Percentiles rank a stretch among this genome's conserved stretches.
phyloP scores from a whole-genome alignment of 768 basidiomycete species.

The Tylopilus cervinicoccineus region DNA sequence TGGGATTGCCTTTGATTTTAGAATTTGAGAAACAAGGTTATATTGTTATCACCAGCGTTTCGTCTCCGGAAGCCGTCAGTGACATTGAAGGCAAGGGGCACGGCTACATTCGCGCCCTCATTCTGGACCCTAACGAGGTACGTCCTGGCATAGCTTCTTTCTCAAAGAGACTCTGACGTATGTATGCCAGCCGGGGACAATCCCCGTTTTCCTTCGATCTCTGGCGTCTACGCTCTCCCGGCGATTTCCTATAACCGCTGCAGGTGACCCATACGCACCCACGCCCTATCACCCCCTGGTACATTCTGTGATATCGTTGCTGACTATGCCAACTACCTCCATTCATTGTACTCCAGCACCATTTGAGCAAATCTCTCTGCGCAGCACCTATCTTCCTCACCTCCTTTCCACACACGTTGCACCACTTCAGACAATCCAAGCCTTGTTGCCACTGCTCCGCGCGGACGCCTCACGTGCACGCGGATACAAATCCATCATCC shows the following conservation, averaged over 20 bases:
- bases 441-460: conserved; percentile 72
- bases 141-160: conserved; percentile 8
- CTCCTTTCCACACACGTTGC: conserved; percentile 71
- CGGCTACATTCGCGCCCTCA: conserved; percentile 78
- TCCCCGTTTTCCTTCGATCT: conserved; percentile 76
- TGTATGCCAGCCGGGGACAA: conserved; percentile 55
- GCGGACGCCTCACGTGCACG: conserved; percentile 53
- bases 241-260: conserved; percentile 71
- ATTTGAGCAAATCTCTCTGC: conserved; percentile 65
- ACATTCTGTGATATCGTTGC: conserved; percentile 73
- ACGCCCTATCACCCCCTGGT: conserved; percentile 66
- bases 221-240: conserved; percentile 76
- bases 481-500: conserved; percentile 47
- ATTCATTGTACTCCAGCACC: conserved; percentile 46
- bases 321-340: conserved; percentile 50
- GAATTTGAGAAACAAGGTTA: conserved; percentile 77
- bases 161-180: conserved; percentile 1
- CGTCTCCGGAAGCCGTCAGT: conserved; percentile 60
- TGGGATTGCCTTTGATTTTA: conserved; percentile 66
- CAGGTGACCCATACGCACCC: conserved; percentile 78
- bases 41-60: conserved; percentile 78
- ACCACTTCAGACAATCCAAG: conserved; percentile 73
- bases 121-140: conserved; percentile 78
- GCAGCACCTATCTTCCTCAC: conserved; percentile 62
- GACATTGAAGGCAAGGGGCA: conserved; percentile 60